Evolutionary conservation across 2,329 filamentous ascomycete genomes (phyloP), one percentile per base, ranked within the genome.

Genomic region (Beauveria australis): DNA sequence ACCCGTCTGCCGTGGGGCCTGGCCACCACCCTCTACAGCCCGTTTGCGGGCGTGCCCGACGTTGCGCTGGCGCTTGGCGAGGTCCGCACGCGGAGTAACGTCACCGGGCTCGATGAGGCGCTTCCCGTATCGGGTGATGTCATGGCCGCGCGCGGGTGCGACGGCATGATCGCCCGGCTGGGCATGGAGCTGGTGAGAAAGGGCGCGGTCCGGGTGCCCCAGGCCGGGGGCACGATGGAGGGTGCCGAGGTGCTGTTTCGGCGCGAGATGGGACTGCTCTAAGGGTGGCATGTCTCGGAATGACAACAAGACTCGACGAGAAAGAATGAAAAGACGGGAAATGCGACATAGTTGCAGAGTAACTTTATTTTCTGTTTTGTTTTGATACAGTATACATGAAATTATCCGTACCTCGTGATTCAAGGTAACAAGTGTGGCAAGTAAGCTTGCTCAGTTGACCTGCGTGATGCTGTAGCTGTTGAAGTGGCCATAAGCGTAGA

Each of bases 91-190:
- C 61, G 59, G 22, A 75, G 72, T 61, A 72, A 74, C 60, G 68
- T 77, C 7, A 76, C 74, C 1, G 73, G 72, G 40, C 68, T 70
- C 41, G 66, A 70, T 56, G 75, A 78, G 66, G 71, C 72, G 66
- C 67, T 77, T 52, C 76, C 76, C 9, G 74, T 78, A 7, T 75
- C 74, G 12, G 71, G 77, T 2, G 74, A 72, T 33, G 63, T 78
- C 58, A 71, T 78, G 9, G 75, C 76, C 7, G 74, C 71, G 63
- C 62, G 73, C n/a, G 75, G 75, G 1, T 78, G 76, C 61, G 85
- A 87, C 70, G 80, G 81, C 0, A 75, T 86, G 73, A 66, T 87
- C 28, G 81, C 80, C 47, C 76, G 75, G 48, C 68, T 87, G 54
- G 79, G 83, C 2, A 72, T 77, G 54, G 79, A 82, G 47, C 63